Base-by-base conservation (phyloP, 1,284 basidiomycete genomes). In the Ustilago sp. region DNA sequence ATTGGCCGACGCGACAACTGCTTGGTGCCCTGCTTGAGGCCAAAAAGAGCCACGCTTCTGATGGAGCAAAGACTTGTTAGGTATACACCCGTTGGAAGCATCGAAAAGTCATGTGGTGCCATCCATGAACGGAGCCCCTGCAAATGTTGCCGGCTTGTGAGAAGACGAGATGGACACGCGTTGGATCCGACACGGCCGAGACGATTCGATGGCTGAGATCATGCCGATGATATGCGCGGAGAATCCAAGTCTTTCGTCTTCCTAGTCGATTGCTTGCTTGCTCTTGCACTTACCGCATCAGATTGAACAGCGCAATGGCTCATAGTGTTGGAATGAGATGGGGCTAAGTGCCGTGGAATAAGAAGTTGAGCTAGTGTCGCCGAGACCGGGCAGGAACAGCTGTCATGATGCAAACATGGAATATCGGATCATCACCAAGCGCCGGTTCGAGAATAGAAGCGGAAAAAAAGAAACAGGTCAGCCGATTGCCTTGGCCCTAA, bases 241-340 rank as follows among this genome's bases (percentile, higher is more conserved):
- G 4, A 8, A 32, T 2, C 12, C 23, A 50, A 63, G 59, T 36
- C 50, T 45, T 55, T 28, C 68, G 62, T 63, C 50, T 58, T 50
- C 31, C 28, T 50, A 5, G 28, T 50, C 48, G n/a, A 23, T 50
- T 32, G 23, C 48, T 31, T 31, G 48, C 48, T 50, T 31, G 48
- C 51, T 17, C 13, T 23, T 38, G 12, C 17, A 72, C 69, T 72
- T 60, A 67, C 69, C 63, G 51, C 38, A 47, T 63, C 60, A 52
- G 41, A 23, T 17, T 43, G 41, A 28, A 61, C 56, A 35, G 47
- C 34, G 12, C 51, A 28, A 4, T 28, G 56, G 31, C 50, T 63
- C 66, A 61, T 55, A 13, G 47, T 52, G 17, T 28, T 4, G 48
- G 9, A 32, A 31, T 19, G 48, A 45, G n/a, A 8, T 45, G 3